These are phyloP conservation scores for Cylindrotheca closterium DNA, from an alignment of 108 stramenopile genomes.

Conservation along the genomic window DNA sequence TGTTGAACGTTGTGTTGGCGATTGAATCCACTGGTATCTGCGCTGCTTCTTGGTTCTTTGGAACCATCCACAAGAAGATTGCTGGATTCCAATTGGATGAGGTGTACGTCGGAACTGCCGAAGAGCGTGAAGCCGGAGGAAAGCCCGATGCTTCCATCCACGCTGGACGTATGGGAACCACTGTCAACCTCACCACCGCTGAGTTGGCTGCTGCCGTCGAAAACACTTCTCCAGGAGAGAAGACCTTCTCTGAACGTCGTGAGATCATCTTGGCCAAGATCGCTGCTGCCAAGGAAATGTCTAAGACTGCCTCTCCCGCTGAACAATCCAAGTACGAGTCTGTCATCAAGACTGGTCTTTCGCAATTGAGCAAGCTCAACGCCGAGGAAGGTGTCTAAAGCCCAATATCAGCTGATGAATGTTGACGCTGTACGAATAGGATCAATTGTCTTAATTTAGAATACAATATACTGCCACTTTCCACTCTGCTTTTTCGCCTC, in stretches of 20 bases:
- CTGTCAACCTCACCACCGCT: conserved; percentile 34
- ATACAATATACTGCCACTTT: too few relatives aligned
- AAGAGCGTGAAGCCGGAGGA: conserved; percentile 45
- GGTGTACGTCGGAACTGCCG: conserved; percentile 62
- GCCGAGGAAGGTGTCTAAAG: too few relatives aligned
- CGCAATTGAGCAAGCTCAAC: too few relatives aligned
- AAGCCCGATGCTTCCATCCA: conserved; percentile 21
- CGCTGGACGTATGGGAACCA: neutral
- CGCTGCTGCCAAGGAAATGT: neutral
- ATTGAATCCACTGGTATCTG: conserved; percentile 65
- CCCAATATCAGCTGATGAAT: too few relatives aligned
- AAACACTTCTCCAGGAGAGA: neutral
- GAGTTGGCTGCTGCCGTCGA: neutral
- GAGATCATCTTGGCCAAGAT: conserved; percentile 12
- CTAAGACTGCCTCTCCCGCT: too few relatives aligned
- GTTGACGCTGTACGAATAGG: too few relatives aligned
- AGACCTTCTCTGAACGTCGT: conserved; percentile 8
- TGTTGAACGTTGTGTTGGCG: conserved; percentile 43
- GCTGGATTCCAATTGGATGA: conserved; percentile 58
- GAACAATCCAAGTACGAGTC: too few relatives aligned
- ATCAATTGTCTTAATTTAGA: too few relatives aligned
- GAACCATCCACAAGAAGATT: conserved; percentile 38
- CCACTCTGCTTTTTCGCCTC: too few relatives aligned
- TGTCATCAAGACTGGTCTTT: too few relatives aligned
- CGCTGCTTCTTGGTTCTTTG: conserved; percentile 67